These are phyloP conservation scores for Pyrenochaeta sp. DNA, from an alignment of 2,329 filamentous ascomycete species.

Conservation along the genomic window DNA sequence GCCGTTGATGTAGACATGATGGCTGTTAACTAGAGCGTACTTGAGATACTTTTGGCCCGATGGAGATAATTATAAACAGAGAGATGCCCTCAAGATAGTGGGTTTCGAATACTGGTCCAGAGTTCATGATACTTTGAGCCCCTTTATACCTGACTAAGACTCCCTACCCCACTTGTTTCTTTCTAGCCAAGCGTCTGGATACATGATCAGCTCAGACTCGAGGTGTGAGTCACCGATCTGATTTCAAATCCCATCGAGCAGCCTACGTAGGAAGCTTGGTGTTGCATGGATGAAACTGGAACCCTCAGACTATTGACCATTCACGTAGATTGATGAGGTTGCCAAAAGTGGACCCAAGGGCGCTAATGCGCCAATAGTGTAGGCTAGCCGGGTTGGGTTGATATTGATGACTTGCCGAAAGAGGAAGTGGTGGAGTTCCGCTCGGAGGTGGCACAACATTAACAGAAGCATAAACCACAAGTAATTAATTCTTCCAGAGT, in stretches of 20 bases:
- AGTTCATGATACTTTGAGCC: neutral
- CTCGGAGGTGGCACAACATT: too few relatives aligned
- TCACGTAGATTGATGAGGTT: neutral
- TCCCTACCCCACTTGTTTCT: neutral
- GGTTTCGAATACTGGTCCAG: neutral
- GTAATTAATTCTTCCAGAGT: too few relatives aligned
- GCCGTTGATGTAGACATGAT: neutral
- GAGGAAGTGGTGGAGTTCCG: neutral
- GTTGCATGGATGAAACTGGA: neutral
- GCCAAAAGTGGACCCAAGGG: neutral
- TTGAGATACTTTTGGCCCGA: neutral
- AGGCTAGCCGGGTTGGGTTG: neutral
- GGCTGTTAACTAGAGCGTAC: neutral
- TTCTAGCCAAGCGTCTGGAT: neutral
- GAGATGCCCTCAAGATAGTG: neutral
- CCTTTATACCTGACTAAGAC: conserved; percentile 1
- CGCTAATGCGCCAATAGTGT: neutral
- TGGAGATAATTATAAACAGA: neutral
- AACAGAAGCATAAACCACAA: too few relatives aligned
- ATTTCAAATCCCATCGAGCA: neutral
- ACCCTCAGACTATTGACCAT: neutral
- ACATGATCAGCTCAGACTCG: neutral
- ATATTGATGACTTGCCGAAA: neutral
- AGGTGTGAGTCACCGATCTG: neutral
- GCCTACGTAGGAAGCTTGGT: neutral